Base-by-base conservation (phyloP, 331 rosid species). In the Quercus lobata region DNA sequence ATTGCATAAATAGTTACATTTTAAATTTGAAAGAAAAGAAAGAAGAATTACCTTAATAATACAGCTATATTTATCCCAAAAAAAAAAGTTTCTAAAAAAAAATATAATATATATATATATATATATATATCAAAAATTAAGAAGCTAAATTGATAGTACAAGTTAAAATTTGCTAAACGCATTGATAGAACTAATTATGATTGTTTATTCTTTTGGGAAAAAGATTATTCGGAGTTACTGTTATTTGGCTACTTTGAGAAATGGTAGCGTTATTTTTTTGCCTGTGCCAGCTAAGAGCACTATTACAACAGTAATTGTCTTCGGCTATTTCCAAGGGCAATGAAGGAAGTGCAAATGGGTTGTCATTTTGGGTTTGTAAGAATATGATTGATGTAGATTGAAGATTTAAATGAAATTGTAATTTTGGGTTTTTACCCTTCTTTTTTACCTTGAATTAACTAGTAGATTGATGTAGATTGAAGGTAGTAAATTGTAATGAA, bases 321-420 rank as follows among this genome's bases (percentile, higher is more conserved):
- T 81, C 25, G 57, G 44, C 83, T 61, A 74, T 84, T 86, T 76
- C 87, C 85, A 37, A 88, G 84, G 75, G 80, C 21, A 14, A 61
- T 52, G 21, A 8, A 30, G 56, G 57, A 29, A 74, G 69, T 34
- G 56, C 57, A 74, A 54, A 72, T 17, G 74, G 71, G 49, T 57
- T 78, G 46, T 84, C 73, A 29, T 61, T 79, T 73, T 34, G 60
- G 76, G 85, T 25, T 24, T 56, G 81, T 30, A 83, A 74, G 75
- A 83, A 70, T 76, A 86, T 78, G 89, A 83, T 73, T 78, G 91
- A 82, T 37, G 85, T 77, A 57, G 81, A 77, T 77, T 57, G 79
- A 5, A 84, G 71, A 60, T 68, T 77, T 84, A 75, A 77, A 69
- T 81, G 25, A 55, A 63, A 44, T 58, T 29, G 24, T 1, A 29